Percentiles rank a stretch among this genome's conserved stretches.
Conservation (phyloP, 768 basidiomycete genomes). For the Termitomyces heimii region DNA sequence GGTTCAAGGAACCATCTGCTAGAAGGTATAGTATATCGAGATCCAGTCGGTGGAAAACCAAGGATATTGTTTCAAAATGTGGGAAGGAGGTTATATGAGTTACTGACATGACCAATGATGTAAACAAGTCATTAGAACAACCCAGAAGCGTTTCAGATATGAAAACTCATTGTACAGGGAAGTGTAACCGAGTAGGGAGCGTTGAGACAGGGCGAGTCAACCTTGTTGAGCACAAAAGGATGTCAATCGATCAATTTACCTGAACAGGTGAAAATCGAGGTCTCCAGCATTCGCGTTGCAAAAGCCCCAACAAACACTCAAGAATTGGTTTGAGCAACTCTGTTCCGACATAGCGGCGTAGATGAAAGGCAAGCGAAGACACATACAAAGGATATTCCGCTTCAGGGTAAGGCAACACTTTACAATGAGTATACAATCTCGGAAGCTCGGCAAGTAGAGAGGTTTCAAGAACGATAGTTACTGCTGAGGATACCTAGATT, state of each 20-base stretch:
- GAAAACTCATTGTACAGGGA: neutral
- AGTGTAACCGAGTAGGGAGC: neutral
- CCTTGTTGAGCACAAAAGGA: neutral
- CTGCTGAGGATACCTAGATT: neutral
- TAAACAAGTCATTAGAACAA: constrained; percentile 25
- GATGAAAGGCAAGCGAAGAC: too few species aligned
- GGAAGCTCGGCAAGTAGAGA: neutral
- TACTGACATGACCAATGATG: constrained; percentile 30
- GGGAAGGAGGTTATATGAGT: neutral
- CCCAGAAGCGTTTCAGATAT: neutral
- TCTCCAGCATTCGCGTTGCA: neutral
- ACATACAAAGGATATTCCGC: too few species aligned
- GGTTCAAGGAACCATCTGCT: constrained; percentile 35
- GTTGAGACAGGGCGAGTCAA: too few species aligned
- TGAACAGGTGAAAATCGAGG: neutral
- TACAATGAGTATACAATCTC: too few species aligned
- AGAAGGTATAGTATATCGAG: constrained; percentile 51
- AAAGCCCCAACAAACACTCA: too few species aligned
- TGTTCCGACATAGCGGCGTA: too few species aligned
- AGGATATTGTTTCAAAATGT: constrained; percentile 2
- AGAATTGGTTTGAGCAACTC: too few species aligned
- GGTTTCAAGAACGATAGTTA: neutral
- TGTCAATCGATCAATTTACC: neutral
- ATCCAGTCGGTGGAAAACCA: constrained; percentile 20
- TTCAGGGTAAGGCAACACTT: too few species aligned